A percentile compares a stretch with the other conserved stretches of the same genome.
Conservation (phyloP, 208 protist genomes). For the Porcisia deanei region DNA sequence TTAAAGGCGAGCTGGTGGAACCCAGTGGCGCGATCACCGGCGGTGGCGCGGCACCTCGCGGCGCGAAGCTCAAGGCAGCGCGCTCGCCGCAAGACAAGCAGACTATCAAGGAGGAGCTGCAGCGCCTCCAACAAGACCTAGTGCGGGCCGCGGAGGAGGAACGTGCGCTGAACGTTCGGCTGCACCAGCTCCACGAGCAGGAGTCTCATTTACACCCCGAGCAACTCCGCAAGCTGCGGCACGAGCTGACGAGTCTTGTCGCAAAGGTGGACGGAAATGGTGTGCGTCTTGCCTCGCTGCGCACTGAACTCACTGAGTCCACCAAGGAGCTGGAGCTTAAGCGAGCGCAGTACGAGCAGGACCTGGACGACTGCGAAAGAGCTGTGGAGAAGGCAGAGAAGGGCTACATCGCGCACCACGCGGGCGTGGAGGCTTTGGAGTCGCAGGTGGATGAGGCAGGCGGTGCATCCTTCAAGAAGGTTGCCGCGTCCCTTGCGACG, state of each 20-base stretch:
- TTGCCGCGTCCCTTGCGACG: constrained; percentile 53
- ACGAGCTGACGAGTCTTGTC: constrained; percentile 49
- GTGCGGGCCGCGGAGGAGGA: constrained; percentile 76
- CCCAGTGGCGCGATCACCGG: constrained; percentile 98
- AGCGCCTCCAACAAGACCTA: constrained; percentile 75
- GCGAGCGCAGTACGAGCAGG: constrained; percentile 28
- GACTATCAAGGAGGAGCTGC: constrained; percentile 68
- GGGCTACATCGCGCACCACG: constrained; percentile 38
- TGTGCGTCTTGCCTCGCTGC: constrained; percentile 39
- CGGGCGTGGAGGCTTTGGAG: constrained; percentile 69
- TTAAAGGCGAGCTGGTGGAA: constrained; percentile 98
- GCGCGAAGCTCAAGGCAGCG: constrained; percentile 85
- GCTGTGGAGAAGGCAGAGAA: constrained; percentile 46
- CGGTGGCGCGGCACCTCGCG: constrained; percentile 90
- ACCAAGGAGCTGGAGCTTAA: constrained; percentile 28
- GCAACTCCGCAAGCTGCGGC: constrained; percentile 48
- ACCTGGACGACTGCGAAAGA: constrained; percentile 33
- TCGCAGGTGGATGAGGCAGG: constrained; percentile 72
- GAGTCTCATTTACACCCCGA: constrained; percentile 53
- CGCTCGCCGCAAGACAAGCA: constrained; percentile 79
- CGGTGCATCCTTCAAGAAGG: constrained; percentile 65
- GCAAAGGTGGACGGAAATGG: constrained; percentile 49
- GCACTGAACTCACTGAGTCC: constrained; percentile 40
- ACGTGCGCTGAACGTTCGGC: constrained; percentile 49
- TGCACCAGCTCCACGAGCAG: constrained; percentile 71